Percentiles rank a stretch among this genome's conserved stretches.
Conservation (phyloP, 2,329 filamentous ascomycete genomes). For the Chrysosporium queenslandicum region DNA sequence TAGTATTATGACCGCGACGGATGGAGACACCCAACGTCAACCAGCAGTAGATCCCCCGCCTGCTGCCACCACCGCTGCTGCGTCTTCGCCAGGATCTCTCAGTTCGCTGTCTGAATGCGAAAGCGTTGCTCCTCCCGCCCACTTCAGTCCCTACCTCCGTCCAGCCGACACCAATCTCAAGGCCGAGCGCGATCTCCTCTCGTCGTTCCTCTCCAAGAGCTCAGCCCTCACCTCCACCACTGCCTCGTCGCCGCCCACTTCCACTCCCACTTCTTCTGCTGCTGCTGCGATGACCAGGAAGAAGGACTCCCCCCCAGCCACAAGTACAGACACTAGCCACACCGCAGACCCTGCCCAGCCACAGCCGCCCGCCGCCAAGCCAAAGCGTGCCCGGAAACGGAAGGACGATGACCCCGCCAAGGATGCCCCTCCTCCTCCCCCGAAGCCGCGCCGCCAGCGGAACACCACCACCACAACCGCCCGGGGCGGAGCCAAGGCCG, state of each 20-base stretch:
- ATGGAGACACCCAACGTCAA: background rate
- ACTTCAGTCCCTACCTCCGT: slow-evolving; percentile 5
- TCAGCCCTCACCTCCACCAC: background rate
- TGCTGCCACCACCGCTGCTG: background rate
- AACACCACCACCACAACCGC: slow-evolving; percentile 17
- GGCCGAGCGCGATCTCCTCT: background rate
- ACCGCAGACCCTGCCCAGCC: slow-evolving; percentile 14
- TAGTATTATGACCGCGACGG: background rate
- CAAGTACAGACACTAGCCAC: slow-evolving; percentile 13
- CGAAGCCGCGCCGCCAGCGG: slow-evolving; percentile 11
- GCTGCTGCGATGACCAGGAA: background rate
- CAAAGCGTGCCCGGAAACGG: slow-evolving; percentile 31
- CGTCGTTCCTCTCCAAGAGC: background rate
- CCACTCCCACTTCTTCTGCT: background rate
- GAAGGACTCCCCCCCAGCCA: slow-evolving; percentile 13
- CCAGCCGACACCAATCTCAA: background rate
- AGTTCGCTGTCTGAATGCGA: slow-evolving; percentile 14
- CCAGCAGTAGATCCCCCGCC: background rate
- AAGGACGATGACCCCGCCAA: slow-evolving; percentile 30
- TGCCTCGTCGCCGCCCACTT: background rate
- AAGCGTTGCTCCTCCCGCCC: slow-evolving; percentile 14
- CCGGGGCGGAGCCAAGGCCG: slow-evolving; percentile 15
- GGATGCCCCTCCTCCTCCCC: slow-evolving; percentile 13
- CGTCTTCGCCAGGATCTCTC: slow-evolving; percentile 9
- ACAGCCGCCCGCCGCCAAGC: slow-evolving; percentile 15